Evolutionary conservation across 148 eudicot species (phyloP).

Genomic region (Arctostaphylos glauca): DNA sequence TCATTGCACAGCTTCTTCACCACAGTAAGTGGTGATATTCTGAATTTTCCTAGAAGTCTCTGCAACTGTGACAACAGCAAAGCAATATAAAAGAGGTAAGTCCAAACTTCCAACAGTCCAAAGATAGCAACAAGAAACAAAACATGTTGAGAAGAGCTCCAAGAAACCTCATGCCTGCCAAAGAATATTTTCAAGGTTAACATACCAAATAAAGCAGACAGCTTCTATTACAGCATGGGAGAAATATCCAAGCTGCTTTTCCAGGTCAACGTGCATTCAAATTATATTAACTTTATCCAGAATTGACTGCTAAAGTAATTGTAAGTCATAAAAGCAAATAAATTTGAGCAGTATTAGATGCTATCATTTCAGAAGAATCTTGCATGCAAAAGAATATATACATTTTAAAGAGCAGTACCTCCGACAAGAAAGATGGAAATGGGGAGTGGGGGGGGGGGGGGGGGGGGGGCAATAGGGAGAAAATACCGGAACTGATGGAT

Average conservation of each 20-base stretch:
- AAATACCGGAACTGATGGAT: neutral
- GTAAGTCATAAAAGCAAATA: neutral
- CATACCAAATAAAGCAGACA: constrained; percentile 29
- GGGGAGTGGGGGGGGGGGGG: neutral
- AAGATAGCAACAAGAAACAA: constrained; percentile 68
- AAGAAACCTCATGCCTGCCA: constrained; percentile 79
- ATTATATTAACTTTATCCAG: neutral
- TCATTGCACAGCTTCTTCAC: constrained; percentile 1
- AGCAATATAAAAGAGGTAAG: constrained; percentile 95
- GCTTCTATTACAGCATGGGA: neutral
- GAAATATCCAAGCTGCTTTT: neutral
- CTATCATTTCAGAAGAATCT: neutral
- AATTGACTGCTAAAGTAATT: neutral
- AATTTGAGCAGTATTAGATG: neutral
- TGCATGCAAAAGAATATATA: neutral
- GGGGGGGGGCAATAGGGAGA: neutral
- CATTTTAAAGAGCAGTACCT: neutral
- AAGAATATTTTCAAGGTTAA: constrained; percentile 45
- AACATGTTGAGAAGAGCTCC: constrained; percentile 85
- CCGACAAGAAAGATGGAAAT: neutral
- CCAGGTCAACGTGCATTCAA: neutral
- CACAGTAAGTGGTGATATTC: constrained; percentile 27
- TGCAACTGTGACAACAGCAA: constrained; percentile 90
- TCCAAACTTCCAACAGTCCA: constrained; percentile 83
- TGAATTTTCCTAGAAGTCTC: constrained; percentile 40